Conservation (phyloP, 2,329 filamentous ascomycete species). For the Blumeriella jaapii region DNA sequence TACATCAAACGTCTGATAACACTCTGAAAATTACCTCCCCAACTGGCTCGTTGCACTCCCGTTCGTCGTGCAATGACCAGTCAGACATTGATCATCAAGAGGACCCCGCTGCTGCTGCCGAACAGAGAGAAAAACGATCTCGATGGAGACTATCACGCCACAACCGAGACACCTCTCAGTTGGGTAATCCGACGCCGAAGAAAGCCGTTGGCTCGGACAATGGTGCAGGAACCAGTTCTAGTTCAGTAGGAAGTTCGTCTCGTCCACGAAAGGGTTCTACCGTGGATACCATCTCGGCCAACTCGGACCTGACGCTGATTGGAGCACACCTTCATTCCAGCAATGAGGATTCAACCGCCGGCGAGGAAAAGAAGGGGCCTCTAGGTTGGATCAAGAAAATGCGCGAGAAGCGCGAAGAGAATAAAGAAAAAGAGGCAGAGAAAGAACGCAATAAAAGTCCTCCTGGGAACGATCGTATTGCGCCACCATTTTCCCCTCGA, state of each 20-base stretch:
- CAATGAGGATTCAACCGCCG: conserved; percentile 22
- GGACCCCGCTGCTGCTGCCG: conserved; percentile 38
- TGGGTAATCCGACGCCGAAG: conserved; percentile 32
- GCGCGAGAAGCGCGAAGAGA: conserved; percentile 36
- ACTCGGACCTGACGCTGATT: conserved; percentile 22
- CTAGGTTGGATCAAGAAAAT: conserved; percentile 56
- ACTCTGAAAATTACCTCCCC: conserved; percentile 59
- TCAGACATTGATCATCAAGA: conserved; percentile 70
- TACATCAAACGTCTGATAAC: conserved; percentile 18
- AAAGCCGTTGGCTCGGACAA: conserved; percentile 47
- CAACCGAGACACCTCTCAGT: conserved; percentile 39
- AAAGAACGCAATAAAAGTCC: conserved; percentile 25
- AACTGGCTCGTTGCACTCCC: conserved; percentile 57
- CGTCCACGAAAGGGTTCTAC: conserved; percentile 34
- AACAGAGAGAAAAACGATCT: conserved; percentile 59
- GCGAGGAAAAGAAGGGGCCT: conserved; percentile 40
- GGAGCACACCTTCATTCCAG: conserved; percentile 25
- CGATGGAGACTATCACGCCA: conserved; percentile 61
- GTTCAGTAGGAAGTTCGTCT: conserved; percentile 51
- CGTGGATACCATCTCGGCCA: conserved; percentile 29
- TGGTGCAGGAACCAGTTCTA: conserved; percentile 53
- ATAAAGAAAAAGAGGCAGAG: conserved; percentile 20
- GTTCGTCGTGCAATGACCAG: conserved; percentile 61
- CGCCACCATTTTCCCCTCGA: conserved; percentile 10
- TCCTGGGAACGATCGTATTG: conserved; percentile 20